These are phyloP conservation scores for Gnomoniopsis sp. DNA, from an alignment of 2,329 filamentous ascomycete species.

Conservation along the genomic window DNA sequence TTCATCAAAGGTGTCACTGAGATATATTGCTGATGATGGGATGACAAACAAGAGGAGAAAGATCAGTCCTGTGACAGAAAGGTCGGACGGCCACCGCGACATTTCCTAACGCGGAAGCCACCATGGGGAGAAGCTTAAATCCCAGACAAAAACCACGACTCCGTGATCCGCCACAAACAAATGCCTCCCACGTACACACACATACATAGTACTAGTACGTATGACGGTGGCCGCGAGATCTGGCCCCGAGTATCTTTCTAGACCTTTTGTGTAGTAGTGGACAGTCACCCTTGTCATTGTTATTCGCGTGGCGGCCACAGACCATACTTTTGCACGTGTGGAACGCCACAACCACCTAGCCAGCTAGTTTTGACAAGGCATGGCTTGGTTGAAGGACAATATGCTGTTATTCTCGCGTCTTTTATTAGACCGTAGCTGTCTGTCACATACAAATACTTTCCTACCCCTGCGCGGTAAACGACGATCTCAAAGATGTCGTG, in stretches of 20 bases:
- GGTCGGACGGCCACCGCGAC: neutral
- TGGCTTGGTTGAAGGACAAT: neutral
- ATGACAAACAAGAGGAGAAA: slow-evolving; percentile 1
- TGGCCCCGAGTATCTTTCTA: neutral
- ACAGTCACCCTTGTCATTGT: neutral
- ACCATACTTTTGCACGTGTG: neutral
- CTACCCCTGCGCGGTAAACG: too few species aligned
- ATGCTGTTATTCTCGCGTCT: neutral
- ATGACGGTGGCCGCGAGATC: neutral
- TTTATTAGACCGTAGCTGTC: neutral
- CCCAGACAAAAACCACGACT: neutral
- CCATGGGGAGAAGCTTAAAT: neutral
- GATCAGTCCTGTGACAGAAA: neutral
- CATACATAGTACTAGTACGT: neutral
- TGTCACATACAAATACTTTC: too few species aligned
- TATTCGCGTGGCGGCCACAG: neutral
- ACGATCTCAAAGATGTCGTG: too few species aligned
- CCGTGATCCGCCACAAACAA: slow-evolving; percentile 12
- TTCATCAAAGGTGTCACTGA: slow-evolving; percentile 5
- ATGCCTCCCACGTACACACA: neutral
- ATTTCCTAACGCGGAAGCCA: neutral
- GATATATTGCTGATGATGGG: slow-evolving; percentile 8
- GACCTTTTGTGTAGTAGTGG: neutral
- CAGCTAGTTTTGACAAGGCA: neutral
- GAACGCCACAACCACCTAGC: neutral